Percentiles rank a stretch among this genome's conserved stretches.
Conservation (phyloP, 179 eudicot species). For the Beta lomatogona region DNA sequence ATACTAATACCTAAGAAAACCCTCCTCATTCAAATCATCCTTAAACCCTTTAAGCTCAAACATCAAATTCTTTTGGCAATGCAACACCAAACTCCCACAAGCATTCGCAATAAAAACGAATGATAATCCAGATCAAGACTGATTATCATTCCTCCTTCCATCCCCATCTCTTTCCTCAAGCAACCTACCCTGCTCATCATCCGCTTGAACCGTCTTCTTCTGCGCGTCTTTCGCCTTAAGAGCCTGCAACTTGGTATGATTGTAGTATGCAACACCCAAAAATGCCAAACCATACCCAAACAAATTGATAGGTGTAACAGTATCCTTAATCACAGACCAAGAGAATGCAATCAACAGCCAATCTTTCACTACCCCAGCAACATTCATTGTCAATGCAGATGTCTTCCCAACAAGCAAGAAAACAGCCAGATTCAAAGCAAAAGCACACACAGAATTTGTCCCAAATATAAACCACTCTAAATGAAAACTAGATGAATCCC, state of each 20-base stretch:
- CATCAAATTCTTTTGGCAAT: too few relatives aligned
- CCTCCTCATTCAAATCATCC: constrained; percentile 13
- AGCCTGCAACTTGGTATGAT: constrained; percentile 77
- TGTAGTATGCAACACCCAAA: constrained; percentile 78
- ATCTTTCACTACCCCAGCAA: constrained; percentile 89
- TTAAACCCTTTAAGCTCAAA: constrained; percentile 22
- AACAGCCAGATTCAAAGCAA: constrained; percentile 79
- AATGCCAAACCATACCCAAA: constrained; percentile 76
- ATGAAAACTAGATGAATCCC: constrained; percentile 60
- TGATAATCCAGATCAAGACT: constrained; percentile 18
- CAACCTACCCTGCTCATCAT: constrained; percentile 65
- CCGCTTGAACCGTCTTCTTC: constrained; percentile 54
- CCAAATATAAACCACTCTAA: constrained; percentile 67
- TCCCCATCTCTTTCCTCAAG: constrained; percentile 59
- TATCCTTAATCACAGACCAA: constrained; percentile 89
- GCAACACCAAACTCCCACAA: neutral
- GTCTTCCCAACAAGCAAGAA: constrained; percentile 85
- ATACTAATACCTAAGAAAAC: constrained; percentile 18
- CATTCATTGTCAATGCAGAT: constrained; percentile 89
- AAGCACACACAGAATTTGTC: constrained; percentile 77
- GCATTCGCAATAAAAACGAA: neutral
- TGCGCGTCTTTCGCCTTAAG: constrained; percentile 80
- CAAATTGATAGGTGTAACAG: constrained; percentile 69
- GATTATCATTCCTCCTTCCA: constrained; percentile 62
- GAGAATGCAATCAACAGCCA: constrained; percentile 87